Evolutionary conservation across 768 basidiomycete species (phyloP).

Genomic region (Nidularia sp.): DNA sequence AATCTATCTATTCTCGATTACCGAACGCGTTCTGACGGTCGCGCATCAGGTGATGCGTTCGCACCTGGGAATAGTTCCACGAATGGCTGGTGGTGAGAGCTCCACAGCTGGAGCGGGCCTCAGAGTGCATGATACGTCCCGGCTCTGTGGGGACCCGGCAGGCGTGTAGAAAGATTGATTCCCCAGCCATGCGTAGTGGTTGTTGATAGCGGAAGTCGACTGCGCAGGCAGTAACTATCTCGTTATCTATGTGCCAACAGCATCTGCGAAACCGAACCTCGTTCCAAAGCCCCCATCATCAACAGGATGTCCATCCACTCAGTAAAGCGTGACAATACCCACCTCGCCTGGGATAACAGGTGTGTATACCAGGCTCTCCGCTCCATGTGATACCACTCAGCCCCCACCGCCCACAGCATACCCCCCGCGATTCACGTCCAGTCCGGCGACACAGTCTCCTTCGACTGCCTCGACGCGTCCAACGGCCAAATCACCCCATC

Average conservation of each 20-base stretch:
- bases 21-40: too few relatives aligned
- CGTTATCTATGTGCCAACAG: background rate
- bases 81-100: too few relatives aligned
- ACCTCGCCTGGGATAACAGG: constrained; percentile 63
- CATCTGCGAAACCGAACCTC: background rate
- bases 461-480: constrained; percentile 62
- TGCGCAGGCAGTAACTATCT: background rate
- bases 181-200: too few relatives aligned
- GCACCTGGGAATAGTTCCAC: too few relatives aligned
- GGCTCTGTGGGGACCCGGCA: background rate
- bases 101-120: too few relatives aligned
- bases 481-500: constrained; percentile 51
- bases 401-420: constrained; percentile 30
- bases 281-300: background rate
- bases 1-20: too few relatives aligned
- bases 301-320: constrained; percentile 40
- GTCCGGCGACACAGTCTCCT: constrained; percentile 51
- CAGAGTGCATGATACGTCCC: background rate
- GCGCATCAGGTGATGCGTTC: too few relatives aligned
- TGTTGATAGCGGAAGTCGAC: too few relatives aligned
- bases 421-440: constrained; percentile 42
- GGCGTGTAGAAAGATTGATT: background rate
- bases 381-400: background rate
- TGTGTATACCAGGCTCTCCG: constrained; percentile 9
- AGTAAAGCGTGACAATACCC: constrained; percentile 45